A percentile compares a stretch with the other conserved stretches of the same genome.
phyloP scores from a whole-genome alignment of 2,329 filamentous ascomycete species.

The Reticulascus tulasneorum region DNA sequence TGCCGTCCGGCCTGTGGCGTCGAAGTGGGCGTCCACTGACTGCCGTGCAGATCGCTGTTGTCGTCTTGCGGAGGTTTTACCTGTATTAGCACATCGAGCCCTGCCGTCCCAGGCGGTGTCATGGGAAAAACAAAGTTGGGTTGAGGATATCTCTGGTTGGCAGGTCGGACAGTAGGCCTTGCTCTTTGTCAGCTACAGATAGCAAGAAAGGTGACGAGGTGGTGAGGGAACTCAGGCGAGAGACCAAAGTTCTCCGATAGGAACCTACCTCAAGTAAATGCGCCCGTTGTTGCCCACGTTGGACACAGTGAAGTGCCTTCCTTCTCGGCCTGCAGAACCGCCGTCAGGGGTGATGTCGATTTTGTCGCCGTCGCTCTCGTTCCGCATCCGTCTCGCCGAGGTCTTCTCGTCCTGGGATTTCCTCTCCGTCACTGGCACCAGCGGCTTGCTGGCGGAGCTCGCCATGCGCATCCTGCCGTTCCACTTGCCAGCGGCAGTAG shows the following conservation, averaged over 20 bases:
- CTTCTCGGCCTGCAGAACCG: conserved; percentile 57
- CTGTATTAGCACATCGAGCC: conserved; percentile 42
- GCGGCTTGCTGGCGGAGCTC: conserved; percentile 27
- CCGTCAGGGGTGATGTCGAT: conserved; percentile 58
- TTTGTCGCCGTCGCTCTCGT: conserved; percentile 51
- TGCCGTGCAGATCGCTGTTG: conserved; percentile 24
- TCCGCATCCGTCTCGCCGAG: conserved; percentile 35
- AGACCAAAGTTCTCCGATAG: not conserved
- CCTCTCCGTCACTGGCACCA: conserved; percentile 44
- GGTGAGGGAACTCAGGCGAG: too few relatives aligned
- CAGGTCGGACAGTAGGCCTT: conserved; percentile 60
- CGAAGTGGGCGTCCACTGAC: conserved; percentile 41
- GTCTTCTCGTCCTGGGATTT: conserved; percentile 36
- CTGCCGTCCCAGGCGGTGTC: conserved; percentile 57
- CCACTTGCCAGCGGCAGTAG: conserved; percentile 13
- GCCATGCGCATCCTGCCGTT: conserved; percentile 23
- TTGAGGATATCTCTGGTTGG: conserved; percentile 58
- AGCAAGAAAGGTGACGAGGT: conserved; percentile 5
- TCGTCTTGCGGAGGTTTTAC: conserved; percentile 21
- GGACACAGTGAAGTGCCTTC: conserved; percentile 71
- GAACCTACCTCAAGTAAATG: conserved; percentile 72
- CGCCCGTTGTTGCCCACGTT: conserved; percentile 81
- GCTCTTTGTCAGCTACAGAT: conserved; percentile 15
- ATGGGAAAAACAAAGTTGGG: conserved; percentile 57
- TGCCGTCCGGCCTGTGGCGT: conserved; percentile 31